A percentile compares a stretch with the other conserved stretches of the same genome.
Evolutionary conservation across 768 basidiomycete genomes (phyloP).

Genomic region (Coprinopsis cinerea): DNA sequence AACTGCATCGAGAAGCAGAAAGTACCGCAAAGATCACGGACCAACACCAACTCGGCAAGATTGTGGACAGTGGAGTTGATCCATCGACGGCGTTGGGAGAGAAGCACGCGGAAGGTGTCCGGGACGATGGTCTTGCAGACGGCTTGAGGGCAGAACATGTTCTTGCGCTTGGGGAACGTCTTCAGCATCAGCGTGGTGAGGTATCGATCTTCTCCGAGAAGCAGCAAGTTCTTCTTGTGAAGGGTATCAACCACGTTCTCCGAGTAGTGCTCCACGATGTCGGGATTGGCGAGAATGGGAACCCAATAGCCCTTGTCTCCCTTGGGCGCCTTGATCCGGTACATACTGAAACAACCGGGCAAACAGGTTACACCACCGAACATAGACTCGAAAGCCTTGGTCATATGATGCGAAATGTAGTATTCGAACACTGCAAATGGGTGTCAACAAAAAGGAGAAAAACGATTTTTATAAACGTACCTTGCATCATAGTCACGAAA

Average conservation of each 20-base stretch:
- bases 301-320: constrained; percentile 96
- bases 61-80: constrained; percentile 99
- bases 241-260: constrained; percentile 99
- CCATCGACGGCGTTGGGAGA: constrained; percentile 97
- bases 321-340: constrained; percentile 99
- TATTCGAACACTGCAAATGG: constrained; percentile 85
- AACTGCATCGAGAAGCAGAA: constrained; percentile 99
- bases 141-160: constrained; percentile 97
- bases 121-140: constrained; percentile 99
- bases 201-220: constrained; percentile 99
- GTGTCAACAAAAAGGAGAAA: constrained; percentile 1
- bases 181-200: constrained; percentile 95
- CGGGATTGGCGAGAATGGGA: constrained; percentile 95
- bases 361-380: constrained; percentile 99
- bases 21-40: constrained; percentile 97
- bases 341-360: constrained; percentile 99
- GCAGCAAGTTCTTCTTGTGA: constrained; percentile 97
- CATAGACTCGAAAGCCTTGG: constrained; percentile 99
- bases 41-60: constrained; percentile 87
- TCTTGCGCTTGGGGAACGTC: constrained; percentile 99
- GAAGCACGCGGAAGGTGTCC: constrained; percentile 87
- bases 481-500: constrained; percentile 99
- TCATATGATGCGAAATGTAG: constrained; percentile 98
- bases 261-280: constrained; percentile 97
- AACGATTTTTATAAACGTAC: no score